phyloP scores from a whole-genome alignment of 164 flowering plant species.

The Annona cherimola region DNA sequence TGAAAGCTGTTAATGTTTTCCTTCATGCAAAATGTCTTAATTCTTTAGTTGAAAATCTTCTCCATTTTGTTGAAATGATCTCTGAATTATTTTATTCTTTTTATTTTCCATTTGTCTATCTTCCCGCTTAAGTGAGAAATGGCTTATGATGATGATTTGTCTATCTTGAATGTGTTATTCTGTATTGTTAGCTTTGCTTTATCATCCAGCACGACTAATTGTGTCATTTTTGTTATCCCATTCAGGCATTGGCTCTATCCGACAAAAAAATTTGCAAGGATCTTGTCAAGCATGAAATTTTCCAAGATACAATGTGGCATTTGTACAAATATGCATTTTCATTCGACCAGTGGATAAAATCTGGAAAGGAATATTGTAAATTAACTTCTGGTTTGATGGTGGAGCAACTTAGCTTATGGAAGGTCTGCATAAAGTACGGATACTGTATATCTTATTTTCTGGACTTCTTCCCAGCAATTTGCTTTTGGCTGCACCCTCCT shows the following conservation, averaged over 20 bases:
- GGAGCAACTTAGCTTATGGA: constrained; percentile 88
- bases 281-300: constrained; percentile 46
- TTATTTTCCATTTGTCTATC: background rate
- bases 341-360: constrained; percentile 62
- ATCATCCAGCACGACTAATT: background rate
- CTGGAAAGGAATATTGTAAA: constrained; percentile 56
- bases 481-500: constrained; percentile 82
- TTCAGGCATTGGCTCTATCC: constrained; percentile 72
- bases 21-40: too few species aligned
- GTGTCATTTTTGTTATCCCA: constrained; percentile 7
- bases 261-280: constrained; percentile 52
- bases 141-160: background rate
- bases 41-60: background rate
- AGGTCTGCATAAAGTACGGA: constrained; percentile 66
- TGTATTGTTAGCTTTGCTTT: background rate
- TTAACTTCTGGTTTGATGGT: constrained; percentile 62
- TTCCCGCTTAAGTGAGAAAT: too few species aligned
- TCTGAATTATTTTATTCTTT: background rate
- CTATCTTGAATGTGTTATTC: background rate
- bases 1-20: background rate
- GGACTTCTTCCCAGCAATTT: constrained; percentile 59
- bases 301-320: constrained; percentile 54
- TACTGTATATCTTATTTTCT: constrained; percentile 58
- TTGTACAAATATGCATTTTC: constrained; percentile 43
- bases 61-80: background rate